These are phyloP conservation scores for Liriodendron chinense DNA, from an alignment of 164 flowering plant genomes.

Conservation along the genomic window DNA sequence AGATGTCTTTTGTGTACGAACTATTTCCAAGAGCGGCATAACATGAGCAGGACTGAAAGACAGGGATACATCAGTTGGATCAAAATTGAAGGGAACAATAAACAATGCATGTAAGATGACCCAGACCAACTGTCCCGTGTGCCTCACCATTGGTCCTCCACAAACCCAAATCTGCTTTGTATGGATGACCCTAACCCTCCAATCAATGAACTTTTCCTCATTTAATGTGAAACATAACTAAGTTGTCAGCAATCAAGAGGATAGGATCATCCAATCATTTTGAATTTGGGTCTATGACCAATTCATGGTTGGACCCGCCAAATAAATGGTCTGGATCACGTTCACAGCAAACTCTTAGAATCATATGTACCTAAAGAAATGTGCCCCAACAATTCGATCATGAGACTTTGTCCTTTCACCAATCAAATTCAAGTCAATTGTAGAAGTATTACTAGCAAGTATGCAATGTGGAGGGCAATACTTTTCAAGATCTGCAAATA, in stretches of 20 bases:
- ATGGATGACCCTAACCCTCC: too few species aligned
- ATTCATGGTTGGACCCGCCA: not conserved
- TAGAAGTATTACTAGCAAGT: conserved; percentile 89
- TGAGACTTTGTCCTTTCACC: conserved; percentile 75
- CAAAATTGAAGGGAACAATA: not conserved
- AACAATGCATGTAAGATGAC: not conserved
- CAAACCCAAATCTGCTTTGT: not conserved
- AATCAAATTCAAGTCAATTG: conserved; percentile 80
- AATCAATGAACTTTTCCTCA: not conserved
- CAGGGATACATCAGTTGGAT: not conserved
- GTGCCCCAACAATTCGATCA: conserved; percentile 87
- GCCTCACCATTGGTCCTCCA: not conserved
- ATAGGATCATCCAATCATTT: not conserved
- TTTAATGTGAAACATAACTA: not conserved
- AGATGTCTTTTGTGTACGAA: conserved; percentile 76
- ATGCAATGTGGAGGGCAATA: conserved; percentile 85
- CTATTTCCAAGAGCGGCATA: conserved; percentile 94
- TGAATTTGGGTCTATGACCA: not conserved
- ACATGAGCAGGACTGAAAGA: conserved; percentile 87
- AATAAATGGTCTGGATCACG: not conserved
- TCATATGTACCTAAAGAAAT: conserved; percentile 74
- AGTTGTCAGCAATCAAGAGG: not conserved
- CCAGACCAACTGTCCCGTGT: not conserved
- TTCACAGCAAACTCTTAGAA: not conserved
- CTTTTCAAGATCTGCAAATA: conserved; percentile 85